Conservation (phyloP, 2,329 filamentous ascomycete genomes). For the Botryosphaeria dothidea region DNA sequence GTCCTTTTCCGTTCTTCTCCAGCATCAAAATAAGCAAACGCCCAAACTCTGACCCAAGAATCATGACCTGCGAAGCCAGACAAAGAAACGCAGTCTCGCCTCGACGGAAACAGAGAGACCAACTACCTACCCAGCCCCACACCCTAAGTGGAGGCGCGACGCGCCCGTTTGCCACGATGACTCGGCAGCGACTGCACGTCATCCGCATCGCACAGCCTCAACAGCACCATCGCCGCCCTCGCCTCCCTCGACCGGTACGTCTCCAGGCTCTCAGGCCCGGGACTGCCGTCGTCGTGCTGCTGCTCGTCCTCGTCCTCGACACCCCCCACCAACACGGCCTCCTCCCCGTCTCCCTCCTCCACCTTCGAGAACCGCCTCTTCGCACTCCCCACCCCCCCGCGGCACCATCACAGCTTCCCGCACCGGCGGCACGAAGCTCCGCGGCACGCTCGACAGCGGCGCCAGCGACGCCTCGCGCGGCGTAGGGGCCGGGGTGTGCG, state of each 20-base stretch:
- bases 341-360: conserved; percentile 19
- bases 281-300: background rate
- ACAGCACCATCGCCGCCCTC: conserved; percentile 38
- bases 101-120: background rate
- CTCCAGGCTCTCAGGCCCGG: background rate
- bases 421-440: background rate
- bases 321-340: background rate
- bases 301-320: no score
- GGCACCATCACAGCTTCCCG: background rate
- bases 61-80: background rate
- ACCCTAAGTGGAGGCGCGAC: conserved; percentile 28
- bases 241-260: conserved; percentile 25
- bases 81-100: background rate
- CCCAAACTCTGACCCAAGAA: no score
- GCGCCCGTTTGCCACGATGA: conserved; percentile 32
- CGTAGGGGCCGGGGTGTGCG: conserved; percentile 12
- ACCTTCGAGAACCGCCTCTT: conserved; percentile 26
- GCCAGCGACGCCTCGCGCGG: background rate
- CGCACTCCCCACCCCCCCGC: background rate
- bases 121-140: no score
- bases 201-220: conserved; percentile 32
- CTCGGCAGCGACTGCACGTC: background rate
- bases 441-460: conserved; percentile 25
- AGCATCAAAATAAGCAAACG: no score
- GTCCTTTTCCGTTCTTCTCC: no score